Conservation (phyloP, 2,329 filamentous ascomycete genomes). For the Acrodontium crateriforme region DNA sequence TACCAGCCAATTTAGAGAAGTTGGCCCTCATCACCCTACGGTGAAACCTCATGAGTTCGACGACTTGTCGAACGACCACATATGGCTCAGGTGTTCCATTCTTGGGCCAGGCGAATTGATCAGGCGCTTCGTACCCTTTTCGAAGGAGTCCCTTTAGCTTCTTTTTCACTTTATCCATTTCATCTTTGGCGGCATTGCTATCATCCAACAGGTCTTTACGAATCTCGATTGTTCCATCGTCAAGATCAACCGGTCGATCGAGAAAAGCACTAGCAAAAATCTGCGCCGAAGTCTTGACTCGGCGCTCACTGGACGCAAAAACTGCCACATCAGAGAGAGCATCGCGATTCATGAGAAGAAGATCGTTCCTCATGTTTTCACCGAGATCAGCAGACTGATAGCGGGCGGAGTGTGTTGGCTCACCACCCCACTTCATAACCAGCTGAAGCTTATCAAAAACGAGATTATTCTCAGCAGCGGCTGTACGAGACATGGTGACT, state of each 20-base stretch:
- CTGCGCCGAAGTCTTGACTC: slow-evolving; percentile 89
- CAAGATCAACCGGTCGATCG: slow-evolving; percentile 70
- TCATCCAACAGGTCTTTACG: slow-evolving; percentile 93
- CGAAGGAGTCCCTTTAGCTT: slow-evolving; percentile 87
- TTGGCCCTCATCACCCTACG: slow-evolving; percentile 91
- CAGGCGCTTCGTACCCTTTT: slow-evolving; percentile 82
- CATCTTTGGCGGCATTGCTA: slow-evolving; percentile 95
- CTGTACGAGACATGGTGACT: slow-evolving; percentile 84
- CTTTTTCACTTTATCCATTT: slow-evolving; percentile 99
- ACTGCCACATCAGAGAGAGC: slow-evolving; percentile 85
- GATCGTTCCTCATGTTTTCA: slow-evolving; percentile 88
- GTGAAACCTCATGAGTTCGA: slow-evolving; percentile 96
- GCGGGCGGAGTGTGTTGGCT: slow-evolving; percentile 90
- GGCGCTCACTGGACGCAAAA: slow-evolving; percentile 88
- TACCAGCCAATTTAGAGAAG: slow-evolving; percentile 59
- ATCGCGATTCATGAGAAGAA: slow-evolving; percentile 83
- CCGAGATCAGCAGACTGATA: slow-evolving; percentile 94
- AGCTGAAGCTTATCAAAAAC: slow-evolving; percentile 92
- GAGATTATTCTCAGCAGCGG: slow-evolving; percentile 81
- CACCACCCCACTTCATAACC: slow-evolving; percentile 97
- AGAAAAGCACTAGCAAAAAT: slow-evolving; percentile 89
- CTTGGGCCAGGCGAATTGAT: slow-evolving; percentile 94
- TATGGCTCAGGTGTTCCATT: slow-evolving; percentile 88
- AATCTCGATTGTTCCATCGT: slow-evolving; percentile 74
- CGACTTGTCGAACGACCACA: slow-evolving; percentile 78